These are phyloP conservation scores for Entomortierella lignicola DNA, from an alignment of 192 early-diverging fungal genomes.

Conservation along the genomic window DNA sequence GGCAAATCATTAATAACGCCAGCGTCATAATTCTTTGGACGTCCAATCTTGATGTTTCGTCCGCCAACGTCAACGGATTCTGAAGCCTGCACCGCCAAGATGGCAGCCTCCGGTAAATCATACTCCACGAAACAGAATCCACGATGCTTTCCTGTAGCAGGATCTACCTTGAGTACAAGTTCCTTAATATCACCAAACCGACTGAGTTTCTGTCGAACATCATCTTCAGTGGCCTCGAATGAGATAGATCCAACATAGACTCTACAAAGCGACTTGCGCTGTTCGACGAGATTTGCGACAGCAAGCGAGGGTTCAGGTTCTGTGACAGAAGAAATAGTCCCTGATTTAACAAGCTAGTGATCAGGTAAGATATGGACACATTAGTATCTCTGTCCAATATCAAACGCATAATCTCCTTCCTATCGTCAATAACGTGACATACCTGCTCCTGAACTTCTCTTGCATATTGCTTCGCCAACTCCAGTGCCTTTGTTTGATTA, in stretches of 20 bases:
- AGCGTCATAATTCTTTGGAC: constrained; percentile 85
- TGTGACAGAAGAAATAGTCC: constrained; percentile 19
- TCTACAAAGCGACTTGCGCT: constrained; percentile 53
- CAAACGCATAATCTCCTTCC: too few species aligned
- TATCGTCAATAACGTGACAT: neutral
- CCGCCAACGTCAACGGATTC: constrained; percentile 88
- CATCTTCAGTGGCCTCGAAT: constrained; percentile 85
- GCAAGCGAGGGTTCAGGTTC: constrained; percentile 48
- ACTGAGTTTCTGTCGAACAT: constrained; percentile 80
- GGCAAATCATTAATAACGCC: constrained; percentile 71
- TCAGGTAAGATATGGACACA: neutral
- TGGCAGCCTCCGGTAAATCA: constrained; percentile 86
- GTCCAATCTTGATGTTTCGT: constrained; percentile 81
- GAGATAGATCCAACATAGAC: constrained; percentile 90
- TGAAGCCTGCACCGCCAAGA: constrained; percentile 82
- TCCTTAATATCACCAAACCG: constrained; percentile 83
- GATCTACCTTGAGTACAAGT: constrained; percentile 85
- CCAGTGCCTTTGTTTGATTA: constrained; percentile 17
- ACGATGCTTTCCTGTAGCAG: constrained; percentile 81
- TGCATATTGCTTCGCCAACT: constrained; percentile 39
- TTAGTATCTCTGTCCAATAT: too few species aligned
- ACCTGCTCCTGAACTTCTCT: constrained; percentile 44
- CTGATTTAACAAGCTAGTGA: constrained; percentile 28
- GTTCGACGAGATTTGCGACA: constrained; percentile 33
- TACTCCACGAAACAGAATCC: constrained; percentile 94